phyloP scores from a whole-genome alignment of 441 rosid genomes.

The Croton setiger region DNA sequence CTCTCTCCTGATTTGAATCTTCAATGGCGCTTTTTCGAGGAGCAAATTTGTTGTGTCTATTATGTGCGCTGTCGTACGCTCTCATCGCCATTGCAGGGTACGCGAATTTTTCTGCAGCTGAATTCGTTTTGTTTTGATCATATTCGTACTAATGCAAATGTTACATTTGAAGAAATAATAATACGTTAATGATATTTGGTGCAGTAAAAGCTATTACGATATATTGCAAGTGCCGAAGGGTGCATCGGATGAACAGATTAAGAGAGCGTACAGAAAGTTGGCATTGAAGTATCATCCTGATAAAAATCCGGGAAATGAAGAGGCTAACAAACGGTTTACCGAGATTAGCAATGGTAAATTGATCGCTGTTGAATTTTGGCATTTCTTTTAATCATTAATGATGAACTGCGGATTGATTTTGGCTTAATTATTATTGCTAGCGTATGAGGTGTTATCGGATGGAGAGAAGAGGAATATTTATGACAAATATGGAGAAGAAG shows the following conservation, averaged over 20 bases:
- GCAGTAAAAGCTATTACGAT: constrained; percentile 88
- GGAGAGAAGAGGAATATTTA: constrained; percentile 76
- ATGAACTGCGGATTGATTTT: background rate
- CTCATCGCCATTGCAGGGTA: constrained; percentile 56
- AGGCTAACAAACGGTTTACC: constrained; percentile 80
- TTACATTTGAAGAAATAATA: background rate
- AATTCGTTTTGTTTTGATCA: background rate
- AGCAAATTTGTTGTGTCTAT: constrained; percentile 39
- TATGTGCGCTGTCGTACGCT: constrained; percentile 48
- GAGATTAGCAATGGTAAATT: constrained; percentile 79
- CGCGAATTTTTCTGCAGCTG: constrained; percentile 3
- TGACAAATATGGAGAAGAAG: constrained; percentile 88
- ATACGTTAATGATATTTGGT: constrained; percentile 11
- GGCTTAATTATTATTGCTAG: constrained; percentile 30
- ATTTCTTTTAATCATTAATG: background rate
- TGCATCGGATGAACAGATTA: constrained; percentile 97
- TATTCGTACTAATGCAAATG: background rate
- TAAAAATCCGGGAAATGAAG: constrained; percentile 92
- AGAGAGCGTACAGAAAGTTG: constrained; percentile 87
- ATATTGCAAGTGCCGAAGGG: constrained; percentile 79
- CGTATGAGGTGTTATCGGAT: constrained; percentile 89
- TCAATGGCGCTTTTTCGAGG: constrained; percentile 56
- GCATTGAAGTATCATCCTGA: constrained; percentile 98
- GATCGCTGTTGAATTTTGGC: background rate
- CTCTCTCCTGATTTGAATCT: constrained; percentile 35